Evolutionary conservation across 1,284 basidiomycete genomes (phyloP), one percentile per base, ranked within the genome.

Genomic region (Pascua sp.): DNA sequence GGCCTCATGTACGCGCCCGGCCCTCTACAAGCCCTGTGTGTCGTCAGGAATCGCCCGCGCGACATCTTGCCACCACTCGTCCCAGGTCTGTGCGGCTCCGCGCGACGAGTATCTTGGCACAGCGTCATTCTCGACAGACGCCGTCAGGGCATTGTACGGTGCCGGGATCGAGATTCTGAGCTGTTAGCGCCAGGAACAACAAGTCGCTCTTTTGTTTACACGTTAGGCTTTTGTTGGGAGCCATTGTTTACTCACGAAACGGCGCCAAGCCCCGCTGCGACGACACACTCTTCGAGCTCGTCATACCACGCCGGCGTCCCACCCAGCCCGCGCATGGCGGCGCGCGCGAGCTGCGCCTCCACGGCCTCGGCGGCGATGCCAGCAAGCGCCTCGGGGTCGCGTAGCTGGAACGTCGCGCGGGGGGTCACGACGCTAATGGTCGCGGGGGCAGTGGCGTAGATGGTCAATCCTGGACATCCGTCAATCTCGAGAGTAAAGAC

Each of bases 211-310:
- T 32, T 32, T 32, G 24, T 32, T 32, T 32, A 32, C 4, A 32
- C 24, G 7, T 32, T 32, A 4, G 24, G 18, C 39, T 43, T 48
- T 38, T 37, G 38, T 40, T 16, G 12, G 4, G 49, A 42, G 4
- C 8, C n/a, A 45, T 10, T 15, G 39, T 2, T 13, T 24, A 18
- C 64, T 52, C 56, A 65, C 62, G 50, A 54, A 12, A 72, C 48
- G 4, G 57, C 47, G 5, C 67, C 66, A 2, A 57, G 32, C 5
- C 42, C 41, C 15, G 49, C 59, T 8, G 67, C 56, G 16, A 62
- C 51, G 16, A 70, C 56, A 11, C 49, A 44, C 2, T 60, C 58
- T 54, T 72, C 69, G 12, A 72, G 56, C 51, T 70, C 66, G 51
- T 71, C 69, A 70, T 11, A 67, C 45, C 13, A 49, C 42, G 12